Evolutionary conservation across 139 green algal genomes (phyloP).

Genomic region (Choricystis sp.): DNA sequence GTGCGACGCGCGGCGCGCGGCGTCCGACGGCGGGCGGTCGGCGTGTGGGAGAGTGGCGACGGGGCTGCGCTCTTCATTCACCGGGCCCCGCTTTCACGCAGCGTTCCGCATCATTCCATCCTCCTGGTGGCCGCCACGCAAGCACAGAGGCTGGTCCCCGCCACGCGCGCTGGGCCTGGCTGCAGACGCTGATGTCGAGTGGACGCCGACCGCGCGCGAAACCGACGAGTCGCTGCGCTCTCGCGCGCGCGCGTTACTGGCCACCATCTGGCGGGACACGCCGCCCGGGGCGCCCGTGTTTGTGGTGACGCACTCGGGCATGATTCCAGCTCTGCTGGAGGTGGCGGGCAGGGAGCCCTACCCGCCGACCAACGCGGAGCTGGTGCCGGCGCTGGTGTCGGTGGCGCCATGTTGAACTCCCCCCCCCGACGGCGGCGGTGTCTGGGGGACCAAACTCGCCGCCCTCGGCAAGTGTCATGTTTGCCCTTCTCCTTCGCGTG

Average conservation of each 20-base stretch:
- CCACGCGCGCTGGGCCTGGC: not conserved
- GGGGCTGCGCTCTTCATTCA: too few species aligned
- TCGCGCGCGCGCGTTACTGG: not conserved
- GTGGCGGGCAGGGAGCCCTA: not conserved
- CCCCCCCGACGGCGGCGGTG: too few species aligned
- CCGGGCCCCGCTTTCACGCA: too few species aligned
- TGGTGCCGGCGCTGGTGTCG: not conserved
- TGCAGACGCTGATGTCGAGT: not conserved
- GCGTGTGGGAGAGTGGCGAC: too few species aligned
- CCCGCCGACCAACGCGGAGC: not conserved
- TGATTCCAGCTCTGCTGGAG: not conserved
- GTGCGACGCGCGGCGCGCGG: not conserved
- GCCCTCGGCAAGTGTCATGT: too few species aligned
- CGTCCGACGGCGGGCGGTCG: too few species aligned
- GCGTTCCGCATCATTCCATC: too few species aligned
- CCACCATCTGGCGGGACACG: not conserved
- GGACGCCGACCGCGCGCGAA: not conserved
- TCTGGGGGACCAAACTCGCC: too few species aligned
- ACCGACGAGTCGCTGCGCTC: not conserved
- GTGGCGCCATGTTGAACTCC: too few species aligned
- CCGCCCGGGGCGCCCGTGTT: not conserved
- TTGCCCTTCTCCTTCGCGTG: slow-evolving; percentile 18
- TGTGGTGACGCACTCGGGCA: not conserved
- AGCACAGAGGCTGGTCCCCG: too few species aligned
- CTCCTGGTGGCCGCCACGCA: too few species aligned